Base-by-base conservation (phyloP, 805 yeast genomes). In the Saccharomycopsis sp. region DNA sequence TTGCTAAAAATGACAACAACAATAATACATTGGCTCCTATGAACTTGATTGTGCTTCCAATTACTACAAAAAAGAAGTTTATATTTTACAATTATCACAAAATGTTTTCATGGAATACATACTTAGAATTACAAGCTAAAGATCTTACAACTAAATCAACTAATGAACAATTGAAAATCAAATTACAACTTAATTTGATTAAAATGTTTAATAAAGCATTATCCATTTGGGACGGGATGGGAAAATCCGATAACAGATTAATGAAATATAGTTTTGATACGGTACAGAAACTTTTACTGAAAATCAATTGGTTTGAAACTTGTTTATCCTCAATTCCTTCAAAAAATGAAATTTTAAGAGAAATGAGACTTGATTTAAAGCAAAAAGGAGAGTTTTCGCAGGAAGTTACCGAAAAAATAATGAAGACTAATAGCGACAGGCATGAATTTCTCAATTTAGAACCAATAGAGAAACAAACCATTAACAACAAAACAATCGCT, bases 291-390 rank as follows among this genome's bases (percentile, higher is more conserved):
- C 19, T 44, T 10, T 64, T 46, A 62, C 63, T 32, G 14, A 27
- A 23, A n/a, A 32, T 44, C 26, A 32, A 37, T 32, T 44, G 48
- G 48, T 41, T 37, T 49, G 72, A 67, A 43, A 56, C 54, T 41
- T 64, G 70, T 40, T 54, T 67, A 34, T 56, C 60, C 40, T 62
- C 67, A 21, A 66, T 67, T 34, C 72, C 72, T 8, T 60, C 67
- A 8, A 55, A 59, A 38, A 49, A 45, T 17, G 47, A 63, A 5
- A 65, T 67, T 67, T 57, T 66, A 12, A 51, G 72, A 37, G 70
- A 66, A 46, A 53, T 63, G 30, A 59, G 56, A 40, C 18, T 34
- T 9, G 32, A 31, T 4, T 18, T 21, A n/a, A 14, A 35, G 15
- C 26, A 23, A 10, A n/a, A n/a, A n/a, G n/a, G n/a, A n/a, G n/a